phyloP scores from a whole-genome alignment of 495 filamentous ascomycete genomes.

The Penicillium pulvis region DNA sequence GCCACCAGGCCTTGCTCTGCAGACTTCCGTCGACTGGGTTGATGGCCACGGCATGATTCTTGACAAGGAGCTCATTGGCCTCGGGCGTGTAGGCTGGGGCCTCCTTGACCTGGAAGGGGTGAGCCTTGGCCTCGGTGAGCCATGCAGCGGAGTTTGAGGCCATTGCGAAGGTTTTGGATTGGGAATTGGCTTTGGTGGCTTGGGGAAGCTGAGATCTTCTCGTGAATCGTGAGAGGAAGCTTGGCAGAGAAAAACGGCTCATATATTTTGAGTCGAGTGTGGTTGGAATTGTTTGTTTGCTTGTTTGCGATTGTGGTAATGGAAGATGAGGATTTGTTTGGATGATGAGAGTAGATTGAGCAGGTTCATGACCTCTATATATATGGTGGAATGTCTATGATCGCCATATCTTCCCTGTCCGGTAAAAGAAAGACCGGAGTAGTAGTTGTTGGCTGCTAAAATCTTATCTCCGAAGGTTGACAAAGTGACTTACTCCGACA shows the following conservation, averaged over 20 bases:
- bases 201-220: background rate
- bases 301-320: background rate
- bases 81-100: constrained; percentile 38
- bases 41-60: constrained; percentile 45
- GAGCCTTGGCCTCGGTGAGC: constrained; percentile 26
- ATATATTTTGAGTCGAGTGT: background rate
- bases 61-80: constrained; percentile 39
- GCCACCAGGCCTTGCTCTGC: constrained; percentile 19
- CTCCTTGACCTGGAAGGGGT: constrained; percentile 35
- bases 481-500: background rate
- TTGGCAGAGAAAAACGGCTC: background rate
- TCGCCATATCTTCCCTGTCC: background rate
- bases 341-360: background rate
- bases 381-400: background rate
- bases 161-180: background rate
- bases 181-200: background rate
- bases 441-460: background rate
- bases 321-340: background rate
- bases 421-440: background rate
- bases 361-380: background rate
- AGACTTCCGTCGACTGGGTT: constrained; percentile 44
- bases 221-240: background rate
- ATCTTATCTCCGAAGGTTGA: background rate
- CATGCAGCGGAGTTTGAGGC: constrained; percentile 43
- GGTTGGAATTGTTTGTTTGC: background rate